Percentiles rank a stretch among this genome's conserved stretches.
phyloP scores from a whole-genome alignment of 2,329 filamentous ascomycete species.

The Fusarium dlaminii region DNA sequence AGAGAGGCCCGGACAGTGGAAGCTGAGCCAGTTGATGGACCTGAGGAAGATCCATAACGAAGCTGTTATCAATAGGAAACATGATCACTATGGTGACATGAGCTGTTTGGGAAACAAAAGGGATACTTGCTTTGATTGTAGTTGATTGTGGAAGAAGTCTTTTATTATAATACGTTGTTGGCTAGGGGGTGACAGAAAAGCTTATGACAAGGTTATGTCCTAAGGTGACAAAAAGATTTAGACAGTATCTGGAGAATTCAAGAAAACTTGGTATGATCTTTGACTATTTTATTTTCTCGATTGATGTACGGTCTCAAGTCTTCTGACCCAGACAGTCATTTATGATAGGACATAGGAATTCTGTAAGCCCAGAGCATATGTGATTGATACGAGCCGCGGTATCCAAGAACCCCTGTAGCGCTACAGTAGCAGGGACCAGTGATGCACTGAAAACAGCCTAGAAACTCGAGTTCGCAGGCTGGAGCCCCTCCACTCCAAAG shows the following conservation, averaged over 20 bases:
- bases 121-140: neutral
- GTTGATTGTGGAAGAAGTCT: neutral
- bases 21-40: neutral
- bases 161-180: neutral
- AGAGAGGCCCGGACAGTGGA: neutral
- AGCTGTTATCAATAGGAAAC: neutral
- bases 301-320: neutral
- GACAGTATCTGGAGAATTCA: neutral
- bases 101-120: neutral
- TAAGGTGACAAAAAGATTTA: neutral
- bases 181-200: neutral
- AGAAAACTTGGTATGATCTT: neutral
- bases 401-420: constrained; percentile 15
- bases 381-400: constrained; percentile 23
- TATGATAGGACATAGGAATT: neutral
- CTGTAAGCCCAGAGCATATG: neutral
- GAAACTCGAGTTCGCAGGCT: neutral
- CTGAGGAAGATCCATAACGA: neutral
- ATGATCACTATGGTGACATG: neutral
- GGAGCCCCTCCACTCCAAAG: neutral
- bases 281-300: neutral
- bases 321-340: neutral
- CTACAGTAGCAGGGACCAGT: constrained; percentile 11
- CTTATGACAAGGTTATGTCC: neutral
- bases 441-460: constrained; percentile 1